A percentile compares a stretch with the other conserved stretches of the same genome.
Evolutionary conservation across 495 filamentous ascomycete genomes (phyloP).

Genomic region (Daldinia bambusicola): DNA sequence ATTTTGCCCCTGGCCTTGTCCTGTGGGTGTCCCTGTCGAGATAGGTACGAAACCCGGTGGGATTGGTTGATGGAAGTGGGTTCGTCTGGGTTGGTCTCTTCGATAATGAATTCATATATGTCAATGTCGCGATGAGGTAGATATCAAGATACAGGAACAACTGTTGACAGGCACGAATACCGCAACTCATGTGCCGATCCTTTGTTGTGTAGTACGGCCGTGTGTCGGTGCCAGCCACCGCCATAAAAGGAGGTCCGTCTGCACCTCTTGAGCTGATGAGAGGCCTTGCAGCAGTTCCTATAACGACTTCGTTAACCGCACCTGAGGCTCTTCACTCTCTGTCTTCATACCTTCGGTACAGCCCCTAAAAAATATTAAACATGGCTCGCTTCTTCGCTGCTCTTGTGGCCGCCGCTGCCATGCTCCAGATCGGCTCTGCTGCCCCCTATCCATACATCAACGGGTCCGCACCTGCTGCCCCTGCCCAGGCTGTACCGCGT

Average conservation of each 20-base stretch:
- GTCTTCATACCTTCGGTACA: conserved; percentile 22
- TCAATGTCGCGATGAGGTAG: conserved; percentile 25
- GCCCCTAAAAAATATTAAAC: conserved; percentile 18
- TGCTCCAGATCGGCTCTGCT: conserved; percentile 44
- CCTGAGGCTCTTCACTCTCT: conserved; percentile 21
- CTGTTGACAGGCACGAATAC: conserved; percentile 24
- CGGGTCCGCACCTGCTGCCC: conserved; percentile 25
- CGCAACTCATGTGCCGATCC: conserved; percentile 42
- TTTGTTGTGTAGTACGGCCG: conserved; percentile 10
- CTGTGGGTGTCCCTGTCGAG: conserved; percentile 29
- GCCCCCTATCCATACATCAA: conserved; percentile 42
- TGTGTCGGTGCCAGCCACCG: conserved; percentile 6
- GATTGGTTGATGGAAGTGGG: conserved; percentile 24
- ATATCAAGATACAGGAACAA: conserved; percentile 28
- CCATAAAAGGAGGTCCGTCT: conserved; percentile 37
- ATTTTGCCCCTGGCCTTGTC: conserved; percentile 24
- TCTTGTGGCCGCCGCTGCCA: conserved; percentile 44
- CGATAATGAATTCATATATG: conserved; percentile 40
- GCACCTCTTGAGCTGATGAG: conserved; percentile 15
- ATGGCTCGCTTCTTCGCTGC: conserved; percentile 49
- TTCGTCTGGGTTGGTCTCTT: conserved; percentile 36
- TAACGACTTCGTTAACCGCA: conserved; percentile 25
- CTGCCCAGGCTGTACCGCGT: conserved; percentile 4
- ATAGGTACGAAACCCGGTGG: conserved; percentile 33
- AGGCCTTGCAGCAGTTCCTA: conserved; percentile 11